Evolutionary conservation across 83 land plant genomes (phyloP).

Genomic region (Picea mariana): DNA sequence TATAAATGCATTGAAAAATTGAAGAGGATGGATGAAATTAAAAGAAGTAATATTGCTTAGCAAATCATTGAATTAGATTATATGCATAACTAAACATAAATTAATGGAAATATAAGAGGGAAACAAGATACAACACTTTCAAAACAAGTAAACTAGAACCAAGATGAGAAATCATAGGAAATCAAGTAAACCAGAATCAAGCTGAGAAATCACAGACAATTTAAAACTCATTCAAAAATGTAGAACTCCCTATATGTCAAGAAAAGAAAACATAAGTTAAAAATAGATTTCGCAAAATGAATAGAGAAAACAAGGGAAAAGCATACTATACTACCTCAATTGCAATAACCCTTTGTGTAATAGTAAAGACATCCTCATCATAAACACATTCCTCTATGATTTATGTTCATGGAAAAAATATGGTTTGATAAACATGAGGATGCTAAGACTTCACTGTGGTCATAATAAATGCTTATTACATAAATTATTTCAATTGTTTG

Average conservation of each 20-base stretch:
- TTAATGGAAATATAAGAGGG: neutral
- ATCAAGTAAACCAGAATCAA: neutral
- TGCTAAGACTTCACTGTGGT: neutral
- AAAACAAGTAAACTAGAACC: neutral
- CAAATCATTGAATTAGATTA: neutral
- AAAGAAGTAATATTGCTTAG: neutral
- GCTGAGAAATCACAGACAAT: neutral
- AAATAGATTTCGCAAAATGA: neutral
- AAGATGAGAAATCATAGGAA: neutral
- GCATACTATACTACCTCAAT: conserved; percentile 12
- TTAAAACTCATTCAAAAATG: neutral
- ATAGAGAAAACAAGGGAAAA: neutral
- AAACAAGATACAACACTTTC: no score
- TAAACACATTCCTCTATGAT: neutral
- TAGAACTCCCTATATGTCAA: neutral
- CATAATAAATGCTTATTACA: neutral
- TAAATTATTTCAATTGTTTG: neutral
- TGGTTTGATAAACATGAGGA: neutral
- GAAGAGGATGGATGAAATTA: neutral
- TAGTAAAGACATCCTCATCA: conserved; percentile 4
- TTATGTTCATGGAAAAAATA: neutral
- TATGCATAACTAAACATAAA: no score
- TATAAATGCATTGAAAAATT: neutral
- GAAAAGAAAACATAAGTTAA: neutral
- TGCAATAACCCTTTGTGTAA: conserved; percentile 11